These are phyloP conservation scores for Limnanthes douglasii DNA, from an alignment of 345 rosid species.

Conservation along the genomic window DNA sequence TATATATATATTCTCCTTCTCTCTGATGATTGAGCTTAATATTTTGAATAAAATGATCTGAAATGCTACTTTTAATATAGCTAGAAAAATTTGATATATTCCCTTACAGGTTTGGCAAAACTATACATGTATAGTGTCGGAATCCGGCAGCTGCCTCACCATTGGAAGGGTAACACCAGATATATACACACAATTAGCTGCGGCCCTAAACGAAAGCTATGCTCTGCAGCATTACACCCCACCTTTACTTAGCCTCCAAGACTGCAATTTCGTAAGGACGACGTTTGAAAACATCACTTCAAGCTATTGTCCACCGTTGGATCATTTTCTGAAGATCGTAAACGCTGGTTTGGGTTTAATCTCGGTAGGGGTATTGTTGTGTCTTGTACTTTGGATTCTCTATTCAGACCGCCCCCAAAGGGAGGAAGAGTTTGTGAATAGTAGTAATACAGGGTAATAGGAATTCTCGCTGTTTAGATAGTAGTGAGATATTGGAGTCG, in stretches of 20 bases:
- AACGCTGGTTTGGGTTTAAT: conserved; percentile 77
- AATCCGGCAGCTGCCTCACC: conserved; percentile 36
- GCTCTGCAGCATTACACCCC: conserved; percentile 88
- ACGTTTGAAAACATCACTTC: conserved; percentile 62
- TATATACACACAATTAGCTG: conserved; percentile 36
- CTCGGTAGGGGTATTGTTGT: conserved; percentile 74
- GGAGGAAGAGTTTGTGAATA: conserved; percentile 89
- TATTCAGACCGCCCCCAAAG: conserved; percentile 99
- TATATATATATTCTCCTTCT: no score
- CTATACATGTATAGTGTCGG: conserved; percentile 41
- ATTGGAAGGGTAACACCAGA: conserved; percentile 78
- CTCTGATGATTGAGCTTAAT: no score
- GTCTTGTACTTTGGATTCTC: conserved; percentile 77
- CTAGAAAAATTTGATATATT: no score
- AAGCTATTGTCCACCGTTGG: conserved; percentile 62
- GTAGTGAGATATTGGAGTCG: no score
- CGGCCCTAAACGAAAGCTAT: conserved; percentile 70
- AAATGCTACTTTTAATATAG: no score
- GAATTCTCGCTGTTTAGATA: no score
- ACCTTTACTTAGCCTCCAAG: conserved; percentile 67
- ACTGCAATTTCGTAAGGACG: conserved; percentile 73
- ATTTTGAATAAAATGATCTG: no score
- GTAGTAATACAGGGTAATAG: no score
- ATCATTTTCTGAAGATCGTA: conserved; percentile 48
- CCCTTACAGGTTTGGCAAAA: conserved; percentile 88